A percentile compares a stretch with the other conserved stretches of the same genome.
Conservation (phyloP, 805 yeast genomes). For the Brettanomyces nanus region DNA sequence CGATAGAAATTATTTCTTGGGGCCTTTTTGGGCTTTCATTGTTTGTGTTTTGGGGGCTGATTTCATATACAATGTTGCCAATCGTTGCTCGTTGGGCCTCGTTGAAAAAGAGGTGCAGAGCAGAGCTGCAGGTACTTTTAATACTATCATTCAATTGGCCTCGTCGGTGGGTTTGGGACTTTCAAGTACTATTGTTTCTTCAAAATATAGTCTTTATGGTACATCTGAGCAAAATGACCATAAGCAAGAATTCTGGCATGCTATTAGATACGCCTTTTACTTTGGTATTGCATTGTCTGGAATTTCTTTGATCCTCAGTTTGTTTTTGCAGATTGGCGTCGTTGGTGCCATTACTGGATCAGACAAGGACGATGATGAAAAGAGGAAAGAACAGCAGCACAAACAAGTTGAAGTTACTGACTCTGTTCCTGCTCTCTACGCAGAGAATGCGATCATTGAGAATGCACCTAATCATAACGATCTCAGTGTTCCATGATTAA, state of each 20-base stretch:
- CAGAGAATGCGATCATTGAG: no score
- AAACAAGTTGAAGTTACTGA: no score
- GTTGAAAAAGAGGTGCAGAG: constrained; percentile 33
- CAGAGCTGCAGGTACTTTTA: constrained; percentile 41
- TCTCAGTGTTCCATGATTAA: no score
- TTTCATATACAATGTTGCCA: constrained; percentile 36
- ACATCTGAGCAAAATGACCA: constrained; percentile 17
- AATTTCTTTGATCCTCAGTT: constrained; percentile 21
- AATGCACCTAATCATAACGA: no score
- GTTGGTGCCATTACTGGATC: constrained; percentile 18
- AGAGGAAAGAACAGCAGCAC: no score
- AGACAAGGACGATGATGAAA: background rate
- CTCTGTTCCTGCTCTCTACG: no score
- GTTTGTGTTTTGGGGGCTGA: constrained; percentile 40
- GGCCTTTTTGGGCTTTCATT: constrained; percentile 37
- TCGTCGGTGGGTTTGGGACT: constrained; percentile 35
- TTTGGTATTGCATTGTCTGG: constrained; percentile 31
- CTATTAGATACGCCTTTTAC: constrained; percentile 30
- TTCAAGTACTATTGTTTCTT: constrained; percentile 30
- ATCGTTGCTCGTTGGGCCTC: constrained; percentile 33
- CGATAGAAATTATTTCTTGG: constrained; percentile 32
- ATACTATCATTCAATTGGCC: constrained; percentile 34
- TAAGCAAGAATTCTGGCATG: constrained; percentile 21
- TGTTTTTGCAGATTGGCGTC: constrained; percentile 30
- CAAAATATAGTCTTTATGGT: constrained; percentile 27